Conservation (phyloP, 208 protist genomes). For the Balamuthia mandrillaris region DNA sequence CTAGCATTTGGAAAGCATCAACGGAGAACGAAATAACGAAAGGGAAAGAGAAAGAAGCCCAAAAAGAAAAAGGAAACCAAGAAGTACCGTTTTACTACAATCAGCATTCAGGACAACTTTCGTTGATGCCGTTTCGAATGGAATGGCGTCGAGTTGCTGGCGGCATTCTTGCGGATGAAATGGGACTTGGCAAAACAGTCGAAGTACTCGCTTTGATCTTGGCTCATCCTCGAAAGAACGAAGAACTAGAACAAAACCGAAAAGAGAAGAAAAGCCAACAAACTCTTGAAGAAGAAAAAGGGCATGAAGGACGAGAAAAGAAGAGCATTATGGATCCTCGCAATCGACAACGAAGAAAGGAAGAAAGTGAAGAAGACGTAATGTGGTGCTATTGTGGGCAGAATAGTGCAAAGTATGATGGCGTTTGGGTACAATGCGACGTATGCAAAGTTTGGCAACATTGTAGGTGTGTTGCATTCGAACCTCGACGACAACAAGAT, state of each 20-base stretch:
- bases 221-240: neutral
- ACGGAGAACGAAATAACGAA: neutral
- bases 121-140: neutral
- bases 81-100: conserved; percentile 17
- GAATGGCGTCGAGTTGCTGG: neutral
- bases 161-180: conserved; percentile 12
- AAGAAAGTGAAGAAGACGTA: too few relatives aligned
- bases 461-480: neutral
- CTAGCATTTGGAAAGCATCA: too few relatives aligned
- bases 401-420: conserved; percentile 1
- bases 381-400: conserved; percentile 28
- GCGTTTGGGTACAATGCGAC: conserved; percentile 27
- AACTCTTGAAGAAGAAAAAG: too few relatives aligned
- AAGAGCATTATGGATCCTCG: too few relatives aligned
- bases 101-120: neutral
- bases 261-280: too few relatives aligned
- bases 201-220: conserved; percentile 15
- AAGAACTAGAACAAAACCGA: too few relatives aligned
- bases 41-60: too few relatives aligned
- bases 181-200: conserved; percentile 30
- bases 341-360: too few relatives aligned
- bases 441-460: conserved; percentile 3
- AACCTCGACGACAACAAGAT: neutral
- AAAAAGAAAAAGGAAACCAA: too few relatives aligned
- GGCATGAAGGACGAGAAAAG: too few relatives aligned